Evolutionary conservation across 1,284 basidiomycete species (phyloP).

Genomic region (Schizopora paradoxa): DNA sequence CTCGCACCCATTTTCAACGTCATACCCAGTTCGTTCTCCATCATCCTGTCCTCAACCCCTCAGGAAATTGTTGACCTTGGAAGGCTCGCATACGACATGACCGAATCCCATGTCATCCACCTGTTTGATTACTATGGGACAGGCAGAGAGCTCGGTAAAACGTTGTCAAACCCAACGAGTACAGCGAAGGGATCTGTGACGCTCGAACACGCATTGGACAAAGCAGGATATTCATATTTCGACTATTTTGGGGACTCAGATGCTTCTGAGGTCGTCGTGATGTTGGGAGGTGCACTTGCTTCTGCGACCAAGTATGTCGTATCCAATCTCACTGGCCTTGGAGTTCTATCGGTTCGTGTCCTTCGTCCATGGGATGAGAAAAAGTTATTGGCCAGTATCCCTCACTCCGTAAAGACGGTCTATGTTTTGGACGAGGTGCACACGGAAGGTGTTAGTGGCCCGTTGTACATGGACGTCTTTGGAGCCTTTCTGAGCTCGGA

Average conservation of each 20-base stretch:
- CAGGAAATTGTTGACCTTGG: conserved; percentile 76
- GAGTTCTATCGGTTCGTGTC: conserved; percentile 65
- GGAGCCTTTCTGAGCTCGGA: conserved; percentile 46
- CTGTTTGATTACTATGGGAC: conserved; percentile 74
- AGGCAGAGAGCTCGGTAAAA: conserved; percentile 63
- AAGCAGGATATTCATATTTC: conserved; percentile 58
- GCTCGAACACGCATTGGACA: conserved; percentile 43
- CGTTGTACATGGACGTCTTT: conserved; percentile 71
- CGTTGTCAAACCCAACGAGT: conserved; percentile 32
- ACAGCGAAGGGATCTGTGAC: conserved; percentile 28
- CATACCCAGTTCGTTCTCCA: conserved; percentile 65
- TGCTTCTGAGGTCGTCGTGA: conserved; percentile 54
- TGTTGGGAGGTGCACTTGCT: conserved; percentile 69
- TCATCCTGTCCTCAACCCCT: conserved; percentile 77
- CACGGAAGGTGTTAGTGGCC: conserved; percentile 53
- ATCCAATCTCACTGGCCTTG: conserved; percentile 42
- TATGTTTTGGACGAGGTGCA: conserved; percentile 75
- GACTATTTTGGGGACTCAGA: conserved; percentile 59
- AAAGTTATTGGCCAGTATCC: conserved; percentile 52
- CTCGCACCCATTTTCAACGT: conserved; percentile 55
- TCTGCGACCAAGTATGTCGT: conserved; percentile 49
- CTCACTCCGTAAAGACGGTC: conserved; percentile 48
- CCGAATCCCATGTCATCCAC: conserved; percentile 64
- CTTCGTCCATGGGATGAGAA: conserved; percentile 72
- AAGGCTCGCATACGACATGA: conserved; percentile 57